Evolutionary conservation across 306 rosid species (phyloP).

Genomic region (Biancaea sappan): DNA sequence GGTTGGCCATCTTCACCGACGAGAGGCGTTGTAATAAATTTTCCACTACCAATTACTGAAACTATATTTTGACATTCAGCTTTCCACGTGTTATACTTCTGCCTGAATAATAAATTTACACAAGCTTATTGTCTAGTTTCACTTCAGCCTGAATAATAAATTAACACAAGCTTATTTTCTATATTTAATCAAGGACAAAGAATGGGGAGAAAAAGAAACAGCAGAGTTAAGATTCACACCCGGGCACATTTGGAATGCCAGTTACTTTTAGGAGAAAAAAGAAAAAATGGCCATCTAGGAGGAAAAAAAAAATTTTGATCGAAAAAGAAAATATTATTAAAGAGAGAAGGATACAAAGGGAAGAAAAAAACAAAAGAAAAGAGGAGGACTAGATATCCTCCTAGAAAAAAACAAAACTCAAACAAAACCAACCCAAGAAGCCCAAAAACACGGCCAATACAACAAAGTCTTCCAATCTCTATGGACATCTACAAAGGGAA

Average conservation of each 20-base stretch:
- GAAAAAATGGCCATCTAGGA: conserved; percentile 1
- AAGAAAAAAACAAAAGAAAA: too few relatives aligned
- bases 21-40: conserved; percentile 64
- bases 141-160: conserved; percentile 66
- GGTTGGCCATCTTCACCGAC: conserved; percentile 57
- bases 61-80: conserved; percentile 83
- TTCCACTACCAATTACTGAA: conserved; percentile 77
- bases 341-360: too few relatives aligned
- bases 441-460: too few relatives aligned
- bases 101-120: conserved; percentile 53
- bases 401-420: too few relatives aligned
- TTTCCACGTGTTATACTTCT: conserved; percentile 72
- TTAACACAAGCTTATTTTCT: conserved; percentile 8
- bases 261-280: background rate
- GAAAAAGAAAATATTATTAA: too few relatives aligned
- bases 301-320: too few relatives aligned
- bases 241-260: conserved; percentile 5
- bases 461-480: too few relatives aligned
- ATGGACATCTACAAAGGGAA: too few relatives aligned
- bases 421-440: too few relatives aligned
- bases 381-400: too few relatives aligned
- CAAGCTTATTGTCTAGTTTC: conserved; percentile 19
- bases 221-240: conserved; percentile 28
- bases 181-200: conserved; percentile 18
- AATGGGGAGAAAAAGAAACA: background rate